Conservation (phyloP, 441 rosid species). For the Bruguiera hainesii region DNA sequence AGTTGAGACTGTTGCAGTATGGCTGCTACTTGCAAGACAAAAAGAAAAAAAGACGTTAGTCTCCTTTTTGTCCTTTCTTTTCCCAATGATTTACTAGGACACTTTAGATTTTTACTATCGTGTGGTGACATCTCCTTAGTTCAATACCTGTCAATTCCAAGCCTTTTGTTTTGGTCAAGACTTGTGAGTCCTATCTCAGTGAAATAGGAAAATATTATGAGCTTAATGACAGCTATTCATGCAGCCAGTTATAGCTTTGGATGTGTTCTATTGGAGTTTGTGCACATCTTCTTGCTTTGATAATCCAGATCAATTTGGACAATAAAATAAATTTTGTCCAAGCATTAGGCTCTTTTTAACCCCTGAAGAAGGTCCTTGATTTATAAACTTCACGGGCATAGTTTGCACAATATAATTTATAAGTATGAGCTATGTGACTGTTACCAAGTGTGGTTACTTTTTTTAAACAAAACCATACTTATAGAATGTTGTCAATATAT, state of each 20-base stretch:
- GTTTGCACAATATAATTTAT: slow-evolving; percentile 4
- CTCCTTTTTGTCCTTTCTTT: no score
- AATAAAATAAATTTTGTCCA: not conserved
- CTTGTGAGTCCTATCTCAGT: no score
- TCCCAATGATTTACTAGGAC: no score
- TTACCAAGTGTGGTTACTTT: slow-evolving; percentile 4
- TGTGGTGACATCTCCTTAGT: no score
- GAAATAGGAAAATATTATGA: no score
- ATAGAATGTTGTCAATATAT: slow-evolving; percentile 43
- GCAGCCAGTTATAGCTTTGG: not conserved
- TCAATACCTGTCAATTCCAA: no score
- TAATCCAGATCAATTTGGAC: not conserved
- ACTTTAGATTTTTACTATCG: no score
- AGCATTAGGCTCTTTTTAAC: not conserved
- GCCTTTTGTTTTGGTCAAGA: no score
- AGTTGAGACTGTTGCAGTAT: not conserved
- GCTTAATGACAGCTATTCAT: no score
- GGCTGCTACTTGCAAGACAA: no score
- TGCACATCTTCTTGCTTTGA: no score
- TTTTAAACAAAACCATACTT: slow-evolving; percentile 10
- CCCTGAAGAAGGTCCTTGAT: slow-evolving; percentile 8
- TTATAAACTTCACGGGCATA: slow-evolving; percentile 1
- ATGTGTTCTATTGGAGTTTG: not conserved
- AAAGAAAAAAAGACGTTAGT: no score
- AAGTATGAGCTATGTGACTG: slow-evolving; percentile 3